Evolutionary conservation across 2,329 filamentous ascomycete genomes (phyloP).

Genomic region (Claviceps citrina): DNA sequence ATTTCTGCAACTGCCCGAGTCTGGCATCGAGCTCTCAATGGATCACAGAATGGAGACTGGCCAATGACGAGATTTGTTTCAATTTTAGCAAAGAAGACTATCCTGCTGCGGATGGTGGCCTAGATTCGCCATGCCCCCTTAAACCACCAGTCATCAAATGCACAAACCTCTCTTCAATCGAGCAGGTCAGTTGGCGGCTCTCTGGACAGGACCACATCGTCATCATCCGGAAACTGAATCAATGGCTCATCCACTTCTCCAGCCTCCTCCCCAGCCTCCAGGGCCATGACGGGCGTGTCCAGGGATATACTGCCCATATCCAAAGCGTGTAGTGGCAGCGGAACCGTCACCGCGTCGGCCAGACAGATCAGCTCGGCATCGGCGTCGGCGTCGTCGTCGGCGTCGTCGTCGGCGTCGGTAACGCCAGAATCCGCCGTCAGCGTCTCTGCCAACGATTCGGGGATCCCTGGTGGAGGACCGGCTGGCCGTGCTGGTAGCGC

Average conservation of each 20-base stretch:
- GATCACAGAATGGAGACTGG: too few relatives aligned
- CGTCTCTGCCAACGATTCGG: too few relatives aligned
- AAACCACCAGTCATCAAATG: too few relatives aligned
- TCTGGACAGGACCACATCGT: background rate
- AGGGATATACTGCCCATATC: background rate
- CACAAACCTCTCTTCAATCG: background rate
- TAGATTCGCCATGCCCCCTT: too few relatives aligned
- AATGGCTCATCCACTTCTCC: background rate
- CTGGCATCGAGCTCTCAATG: too few relatives aligned
- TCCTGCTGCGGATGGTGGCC: too few relatives aligned
- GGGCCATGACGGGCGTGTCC: background rate
- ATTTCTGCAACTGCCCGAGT: too few relatives aligned
- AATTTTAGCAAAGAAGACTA: too few relatives aligned
- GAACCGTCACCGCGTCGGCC: background rate
- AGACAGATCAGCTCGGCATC: constrained; percentile 1
- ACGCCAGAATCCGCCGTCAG: background rate
- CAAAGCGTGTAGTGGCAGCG: background rate
- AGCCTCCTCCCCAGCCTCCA: background rate
- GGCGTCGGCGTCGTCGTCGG: background rate
- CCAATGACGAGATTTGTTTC: too few relatives aligned
- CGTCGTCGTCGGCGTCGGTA: too few relatives aligned
- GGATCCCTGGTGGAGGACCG: background rate
- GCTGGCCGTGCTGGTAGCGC: too few relatives aligned
- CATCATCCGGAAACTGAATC: constrained; percentile 3
- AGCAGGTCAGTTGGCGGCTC: background rate